A percentile compares a stretch with the other conserved stretches of the same genome.
These are phyloP conservation scores for Cyclotella kingstonii DNA, from an alignment of 108 stramenopile species.

Conservation along the genomic window DNA sequence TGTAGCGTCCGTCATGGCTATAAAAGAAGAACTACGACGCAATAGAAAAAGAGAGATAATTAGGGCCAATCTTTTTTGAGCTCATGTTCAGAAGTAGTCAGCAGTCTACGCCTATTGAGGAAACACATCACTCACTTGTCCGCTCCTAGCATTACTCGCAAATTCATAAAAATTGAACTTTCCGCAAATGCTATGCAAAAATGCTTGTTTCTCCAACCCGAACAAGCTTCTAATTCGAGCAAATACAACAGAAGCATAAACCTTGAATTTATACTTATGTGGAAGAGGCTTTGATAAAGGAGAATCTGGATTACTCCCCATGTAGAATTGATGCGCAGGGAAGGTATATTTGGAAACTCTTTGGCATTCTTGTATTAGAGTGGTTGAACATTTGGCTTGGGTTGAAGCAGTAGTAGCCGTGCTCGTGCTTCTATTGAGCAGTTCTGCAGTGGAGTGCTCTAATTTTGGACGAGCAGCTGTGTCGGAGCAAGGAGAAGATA, in stretches of 20 bases:
- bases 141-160: conserved; percentile 85
- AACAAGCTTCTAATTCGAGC: conserved; percentile 54
- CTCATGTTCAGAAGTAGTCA: neutral
- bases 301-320: conserved; percentile 25
- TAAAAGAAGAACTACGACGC: conserved; percentile 83
- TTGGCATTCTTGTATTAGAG: conserved; percentile 30
- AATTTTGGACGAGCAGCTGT: no score
- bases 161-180: conserved; percentile 89
- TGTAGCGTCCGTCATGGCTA: conserved; percentile 85
- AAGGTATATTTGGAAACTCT: conserved; percentile 48
- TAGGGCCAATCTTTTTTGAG: neutral
- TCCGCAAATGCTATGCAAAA: conserved; percentile 82
- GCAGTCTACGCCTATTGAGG: neutral
- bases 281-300: conserved; percentile 24
- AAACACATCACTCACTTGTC: conserved; percentile 41
- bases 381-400: conserved; percentile 7
- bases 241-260: conserved; percentile 75
- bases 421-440: neutral
- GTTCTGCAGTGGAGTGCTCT: neutral
- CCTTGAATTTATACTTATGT: conserved; percentile 89
- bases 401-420: neutral
- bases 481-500: no score
- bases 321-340: conserved; percentile 37
- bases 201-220: conserved; percentile 67
- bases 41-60: neutral